These are phyloP conservation scores for Verticillium zaregamsianum DNA, from an alignment of 2,329 filamentous ascomycete genomes.

Conservation along the genomic window DNA sequence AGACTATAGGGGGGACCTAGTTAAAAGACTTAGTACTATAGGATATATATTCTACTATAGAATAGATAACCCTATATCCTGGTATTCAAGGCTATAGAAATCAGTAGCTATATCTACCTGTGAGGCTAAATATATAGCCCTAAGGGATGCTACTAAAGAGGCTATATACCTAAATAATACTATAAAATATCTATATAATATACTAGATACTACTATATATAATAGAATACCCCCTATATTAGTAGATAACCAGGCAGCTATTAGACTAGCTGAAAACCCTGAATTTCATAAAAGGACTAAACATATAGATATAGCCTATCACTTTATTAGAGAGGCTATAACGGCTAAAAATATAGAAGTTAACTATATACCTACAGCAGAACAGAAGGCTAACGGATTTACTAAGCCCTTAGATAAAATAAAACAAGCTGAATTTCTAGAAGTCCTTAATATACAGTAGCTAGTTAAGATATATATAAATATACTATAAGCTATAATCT, in stretches of 20 bases:
- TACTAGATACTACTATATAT: constrained; percentile 2
- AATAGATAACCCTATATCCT: neutral
- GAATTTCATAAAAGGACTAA: too few relatives aligned
- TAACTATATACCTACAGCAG: neutral
- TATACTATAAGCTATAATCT: too few relatives aligned
- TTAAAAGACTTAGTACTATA: neutral
- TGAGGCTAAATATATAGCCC: neutral
- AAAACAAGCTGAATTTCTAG: neutral
- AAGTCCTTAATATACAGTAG: neutral
- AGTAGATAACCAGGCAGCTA: neutral
- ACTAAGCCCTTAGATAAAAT: neutral
- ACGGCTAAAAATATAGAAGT: neutral
- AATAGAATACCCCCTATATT: neutral
- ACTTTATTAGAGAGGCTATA: neutral
- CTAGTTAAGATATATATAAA: neutral
- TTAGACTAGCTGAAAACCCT: neutral
- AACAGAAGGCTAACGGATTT: neutral
- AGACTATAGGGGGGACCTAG: too few relatives aligned
- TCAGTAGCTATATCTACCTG: neutral
- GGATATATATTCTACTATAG: neutral
- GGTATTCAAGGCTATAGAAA: neutral
- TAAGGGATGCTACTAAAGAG: neutral
- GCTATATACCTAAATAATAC: neutral
- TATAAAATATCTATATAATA: neutral
- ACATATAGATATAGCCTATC: neutral